Percentiles rank a stretch among this genome's conserved stretches.
Evolutionary conservation across 1,139 yeast genomes (phyloP).

Genomic region (Saccharomyces hybrid): DNA sequence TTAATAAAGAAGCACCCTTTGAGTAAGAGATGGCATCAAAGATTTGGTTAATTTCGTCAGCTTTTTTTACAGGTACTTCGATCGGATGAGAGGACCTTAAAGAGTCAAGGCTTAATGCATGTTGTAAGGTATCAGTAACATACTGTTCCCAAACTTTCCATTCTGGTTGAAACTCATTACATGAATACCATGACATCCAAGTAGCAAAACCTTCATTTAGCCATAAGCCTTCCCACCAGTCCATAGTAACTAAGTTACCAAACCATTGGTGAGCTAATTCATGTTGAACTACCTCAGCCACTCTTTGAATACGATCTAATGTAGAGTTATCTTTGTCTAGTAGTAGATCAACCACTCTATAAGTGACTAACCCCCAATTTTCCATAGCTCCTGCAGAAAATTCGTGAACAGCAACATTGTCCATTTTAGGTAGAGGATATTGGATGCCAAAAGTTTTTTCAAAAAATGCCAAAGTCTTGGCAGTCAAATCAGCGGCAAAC

Average conservation of each 20-base stretch:
- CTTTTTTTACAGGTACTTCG: constrained; percentile 74
- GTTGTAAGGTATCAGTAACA: constrained; percentile 61
- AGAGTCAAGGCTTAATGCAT: constrained; percentile 64
- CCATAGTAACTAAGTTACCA: constrained; percentile 87
- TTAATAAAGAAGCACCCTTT: constrained; percentile 72
- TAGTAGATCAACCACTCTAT: constrained; percentile 69
- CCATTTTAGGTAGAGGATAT: constrained; percentile 78
- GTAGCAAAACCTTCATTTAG: constrained; percentile 90
- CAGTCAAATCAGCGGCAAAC: constrained; percentile 65
- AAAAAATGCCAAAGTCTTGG: constrained; percentile 66
- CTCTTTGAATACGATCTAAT: constrained; percentile 63
- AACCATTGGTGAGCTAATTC: constrained; percentile 94
- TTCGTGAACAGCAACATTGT: constrained; percentile 74
- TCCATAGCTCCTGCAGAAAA: constrained; percentile 90
- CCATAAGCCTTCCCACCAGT: constrained; percentile 94
- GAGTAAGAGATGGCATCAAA: constrained; percentile 81
- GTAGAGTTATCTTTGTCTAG: constrained; percentile 61
- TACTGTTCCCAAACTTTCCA: constrained; percentile 81
- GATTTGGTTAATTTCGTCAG: constrained; percentile 79
- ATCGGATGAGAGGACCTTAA: constrained; percentile 80
- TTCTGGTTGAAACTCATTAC: constrained; percentile 70
- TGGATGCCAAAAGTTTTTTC: constrained; percentile 63
- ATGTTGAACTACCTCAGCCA: constrained; percentile 83
- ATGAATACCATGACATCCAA: constrained; percentile 80
- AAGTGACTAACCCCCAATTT: constrained; percentile 83